These are phyloP conservation scores for Umbelopsis sp. DNA, from an alignment of 371 early-diverging fungal species.

Conservation along the genomic window DNA sequence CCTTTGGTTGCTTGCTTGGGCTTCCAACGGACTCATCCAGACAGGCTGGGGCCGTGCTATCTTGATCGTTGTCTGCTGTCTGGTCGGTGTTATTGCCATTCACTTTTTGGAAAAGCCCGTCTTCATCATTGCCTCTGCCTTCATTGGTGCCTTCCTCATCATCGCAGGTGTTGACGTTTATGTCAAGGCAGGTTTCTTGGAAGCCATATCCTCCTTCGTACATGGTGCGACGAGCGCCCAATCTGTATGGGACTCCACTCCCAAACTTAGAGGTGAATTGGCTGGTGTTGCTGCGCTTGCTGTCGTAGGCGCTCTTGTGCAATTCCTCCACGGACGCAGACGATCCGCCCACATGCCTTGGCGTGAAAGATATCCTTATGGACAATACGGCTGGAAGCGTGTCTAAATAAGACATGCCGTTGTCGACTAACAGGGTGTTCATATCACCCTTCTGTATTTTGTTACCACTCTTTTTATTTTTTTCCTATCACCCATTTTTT, in stretches of 20 bases:
- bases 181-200: constrained; percentile 54
- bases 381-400: constrained; percentile 45
- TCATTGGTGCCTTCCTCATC: constrained; percentile 60
- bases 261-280: constrained; percentile 59
- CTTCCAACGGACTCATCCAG: constrained; percentile 50
- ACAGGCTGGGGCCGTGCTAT: constrained; percentile 58
- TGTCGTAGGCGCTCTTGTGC: constrained; percentile 54
- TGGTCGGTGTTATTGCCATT: constrained; percentile 53
- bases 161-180: constrained; percentile 64
- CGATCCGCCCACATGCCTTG: constrained; percentile 31
- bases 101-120: constrained; percentile 56
- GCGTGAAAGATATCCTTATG: constrained; percentile 37
- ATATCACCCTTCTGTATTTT: neutral
- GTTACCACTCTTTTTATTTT: neutral
- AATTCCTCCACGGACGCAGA: constrained; percentile 42
- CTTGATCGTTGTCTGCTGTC: constrained; percentile 49
- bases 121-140: constrained; percentile 57
- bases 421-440: too few relatives aligned
- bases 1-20: constrained; percentile 62
- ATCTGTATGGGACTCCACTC: constrained; percentile 29
- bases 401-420: constrained; percentile 27
- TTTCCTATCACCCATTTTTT: neutral
- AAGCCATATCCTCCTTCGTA: constrained; percentile 35
- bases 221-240: constrained; percentile 32
- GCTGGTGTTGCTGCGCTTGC: constrained; percentile 58